Percentiles rank a stretch among this genome's conserved stretches.
Evolutionary conservation across 495 filamentous ascomycete genomes (phyloP).

Genomic region (Immersiella caudata): DNA sequence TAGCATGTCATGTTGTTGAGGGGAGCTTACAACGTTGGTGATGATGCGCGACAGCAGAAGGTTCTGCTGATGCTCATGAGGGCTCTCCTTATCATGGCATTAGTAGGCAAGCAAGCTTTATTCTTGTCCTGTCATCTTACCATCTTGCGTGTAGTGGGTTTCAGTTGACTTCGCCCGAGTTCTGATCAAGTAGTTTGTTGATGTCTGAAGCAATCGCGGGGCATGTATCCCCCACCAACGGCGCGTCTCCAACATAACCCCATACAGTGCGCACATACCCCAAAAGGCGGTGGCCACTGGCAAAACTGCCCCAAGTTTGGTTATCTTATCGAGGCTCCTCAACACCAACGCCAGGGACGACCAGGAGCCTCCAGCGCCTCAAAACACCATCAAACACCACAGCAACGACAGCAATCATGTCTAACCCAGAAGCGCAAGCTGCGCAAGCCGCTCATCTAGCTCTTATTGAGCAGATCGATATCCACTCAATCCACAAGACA

Average conservation of each 20-base stretch:
- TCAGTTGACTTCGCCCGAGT: neutral
- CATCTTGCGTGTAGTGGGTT: neutral
- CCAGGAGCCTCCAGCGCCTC: neutral
- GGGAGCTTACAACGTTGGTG: conserved; percentile 77
- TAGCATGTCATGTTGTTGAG: neutral
- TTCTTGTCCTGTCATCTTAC: neutral
- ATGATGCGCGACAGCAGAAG: conserved; percentile 92
- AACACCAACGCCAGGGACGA: neutral
- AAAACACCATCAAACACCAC: conserved; percentile 11
- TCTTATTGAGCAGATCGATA: conserved; percentile 85
- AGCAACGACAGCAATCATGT: conserved; percentile 31
- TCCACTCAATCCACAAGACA: conserved; percentile 75
- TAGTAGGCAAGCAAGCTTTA: neutral
- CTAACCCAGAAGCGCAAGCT: conserved; percentile 38
- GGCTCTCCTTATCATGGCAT: conserved; percentile 69
- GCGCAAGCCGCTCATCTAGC: conserved; percentile 55
- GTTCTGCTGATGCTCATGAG: conserved; percentile 96
- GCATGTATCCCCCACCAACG: neutral
- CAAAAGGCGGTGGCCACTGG: conserved; percentile 28
- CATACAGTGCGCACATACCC: conserved; percentile 23
- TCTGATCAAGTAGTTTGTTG: neutral
- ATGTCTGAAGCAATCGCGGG: neutral
- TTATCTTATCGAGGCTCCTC: neutral
- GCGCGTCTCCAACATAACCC: conserved; percentile 14
- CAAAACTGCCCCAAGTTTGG: conserved; percentile 20